These are phyloP conservation scores for Chlamydomonas eustigma DNA, from an alignment of 139 green algal genomes.

Conservation along the genomic window DNA sequence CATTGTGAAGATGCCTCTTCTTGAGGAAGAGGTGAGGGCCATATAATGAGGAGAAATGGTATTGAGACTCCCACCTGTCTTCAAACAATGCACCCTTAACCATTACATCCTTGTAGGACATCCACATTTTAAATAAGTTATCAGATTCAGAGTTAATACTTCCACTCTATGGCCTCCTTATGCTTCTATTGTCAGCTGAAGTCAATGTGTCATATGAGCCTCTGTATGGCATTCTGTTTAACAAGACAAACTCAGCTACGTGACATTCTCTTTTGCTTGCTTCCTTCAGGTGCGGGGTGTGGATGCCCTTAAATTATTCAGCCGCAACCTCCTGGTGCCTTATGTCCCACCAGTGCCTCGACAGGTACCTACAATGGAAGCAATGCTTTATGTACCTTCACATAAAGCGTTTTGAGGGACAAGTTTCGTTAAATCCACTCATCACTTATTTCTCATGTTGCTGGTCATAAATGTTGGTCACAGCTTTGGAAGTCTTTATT, in stretches of 20 bases:
- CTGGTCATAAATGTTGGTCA: neutral
- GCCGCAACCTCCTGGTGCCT: constrained; percentile 53
- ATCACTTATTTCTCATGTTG: neutral
- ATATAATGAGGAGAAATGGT: neutral
- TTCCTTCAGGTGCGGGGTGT: constrained; percentile 56
- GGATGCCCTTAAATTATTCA: constrained; percentile 65
- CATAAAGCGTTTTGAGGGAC: neutral
- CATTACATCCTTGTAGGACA: neutral
- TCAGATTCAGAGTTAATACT: neutral
- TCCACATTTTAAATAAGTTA: neutral
- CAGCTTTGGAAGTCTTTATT: neutral
- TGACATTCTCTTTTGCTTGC: neutral
- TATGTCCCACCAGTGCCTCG: constrained; percentile 38
- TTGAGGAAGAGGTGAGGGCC: constrained; percentile 81
- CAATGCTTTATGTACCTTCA: too few species aligned
- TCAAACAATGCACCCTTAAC: neutral
- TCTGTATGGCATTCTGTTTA: neutral
- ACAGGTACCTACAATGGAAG: too few species aligned
- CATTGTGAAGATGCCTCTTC: constrained; percentile 79
- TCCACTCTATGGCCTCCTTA: neutral
- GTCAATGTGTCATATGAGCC: neutral
- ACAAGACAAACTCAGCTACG: neutral
- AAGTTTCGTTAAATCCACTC: neutral
- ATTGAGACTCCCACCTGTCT: neutral
- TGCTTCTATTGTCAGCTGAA: neutral